A percentile compares a stretch with the other conserved stretches of the same genome.
Evolutionary conservation across 2,329 filamentous ascomycete species (phyloP).

Genomic region (Pseudogymnoascus sp.): DNA sequence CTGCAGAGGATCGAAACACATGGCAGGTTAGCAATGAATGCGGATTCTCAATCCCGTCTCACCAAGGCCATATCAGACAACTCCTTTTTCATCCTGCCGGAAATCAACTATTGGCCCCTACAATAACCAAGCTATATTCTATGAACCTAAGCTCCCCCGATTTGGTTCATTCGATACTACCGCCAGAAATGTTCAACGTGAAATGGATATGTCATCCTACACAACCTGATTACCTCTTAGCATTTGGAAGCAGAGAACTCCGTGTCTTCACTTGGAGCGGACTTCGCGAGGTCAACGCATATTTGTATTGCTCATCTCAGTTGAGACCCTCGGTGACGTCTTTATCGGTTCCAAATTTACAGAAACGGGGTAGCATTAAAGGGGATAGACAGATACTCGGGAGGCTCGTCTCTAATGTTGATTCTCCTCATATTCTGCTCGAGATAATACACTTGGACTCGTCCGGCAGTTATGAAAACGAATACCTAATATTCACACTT

Average conservation of each 20-base stretch:
- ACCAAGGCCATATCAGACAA: slow-evolving; percentile 7
- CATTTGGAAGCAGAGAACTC: background rate
- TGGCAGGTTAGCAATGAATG: background rate
- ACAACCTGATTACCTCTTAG: background rate
- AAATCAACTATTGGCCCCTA: background rate
- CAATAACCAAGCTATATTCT: background rate
- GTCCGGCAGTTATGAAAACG: background rate
- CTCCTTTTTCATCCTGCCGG: background rate
- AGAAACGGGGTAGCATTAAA: background rate
- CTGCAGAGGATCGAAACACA: background rate
- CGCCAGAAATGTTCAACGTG: background rate
- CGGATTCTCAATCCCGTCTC: background rate
- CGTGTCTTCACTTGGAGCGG: background rate
- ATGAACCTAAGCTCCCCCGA: background rate
- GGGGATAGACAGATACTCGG: background rate
- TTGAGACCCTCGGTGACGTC: background rate
- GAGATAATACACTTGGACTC: background rate
- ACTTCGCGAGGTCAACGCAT: background rate
- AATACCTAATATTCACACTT: background rate
- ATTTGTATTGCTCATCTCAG: background rate
- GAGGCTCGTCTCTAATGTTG: slow-evolving; percentile 1
- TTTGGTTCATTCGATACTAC: background rate
- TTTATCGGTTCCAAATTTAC: background rate
- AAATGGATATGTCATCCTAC: background rate
- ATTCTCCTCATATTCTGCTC: background rate